Evolutionary conservation across 441 rosid species (phyloP).

Genomic region (Jatropha multifida): DNA sequence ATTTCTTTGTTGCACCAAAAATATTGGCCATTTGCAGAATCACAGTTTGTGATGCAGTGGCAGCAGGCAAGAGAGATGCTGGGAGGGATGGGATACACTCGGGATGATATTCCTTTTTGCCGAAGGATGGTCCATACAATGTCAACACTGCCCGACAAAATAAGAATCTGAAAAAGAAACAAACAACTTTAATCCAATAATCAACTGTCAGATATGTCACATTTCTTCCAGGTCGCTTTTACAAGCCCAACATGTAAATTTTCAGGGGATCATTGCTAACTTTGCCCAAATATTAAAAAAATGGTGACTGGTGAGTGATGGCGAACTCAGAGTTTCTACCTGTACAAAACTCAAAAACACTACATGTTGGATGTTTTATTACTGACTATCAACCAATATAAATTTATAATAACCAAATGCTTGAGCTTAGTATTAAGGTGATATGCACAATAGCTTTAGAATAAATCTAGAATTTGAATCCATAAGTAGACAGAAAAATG

Average conservation of each 20-base stretch:
- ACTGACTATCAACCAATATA: neutral
- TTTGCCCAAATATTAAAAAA: neutral
- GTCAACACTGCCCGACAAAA: constrained; percentile 76
- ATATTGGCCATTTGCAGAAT: constrained; percentile 65
- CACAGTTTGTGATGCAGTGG: constrained; percentile 42
- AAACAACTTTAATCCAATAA: constrained; percentile 2
- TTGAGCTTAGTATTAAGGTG: neutral
- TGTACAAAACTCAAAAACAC: neutral
- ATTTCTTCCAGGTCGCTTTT: neutral
- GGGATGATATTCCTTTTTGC: constrained; percentile 70
- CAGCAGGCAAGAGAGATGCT: constrained; percentile 42
- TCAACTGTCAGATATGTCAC: neutral
- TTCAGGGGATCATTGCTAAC: neutral
- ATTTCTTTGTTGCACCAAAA: constrained; percentile 55
- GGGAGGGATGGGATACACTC: constrained; percentile 75
- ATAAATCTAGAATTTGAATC: constrained; percentile 4
- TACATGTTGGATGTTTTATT: neutral
- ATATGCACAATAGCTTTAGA: neutral
- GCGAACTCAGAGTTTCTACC: neutral
- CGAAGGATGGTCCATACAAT: constrained; percentile 46
- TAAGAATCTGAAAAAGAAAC: constrained; percentile 54
- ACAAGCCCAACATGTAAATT: neutral
- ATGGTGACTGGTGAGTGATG: neutral
- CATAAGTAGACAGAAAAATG: neutral
- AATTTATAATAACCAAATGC: neutral